Evolutionary conservation across 1,284 basidiomycete genomes (phyloP).

Genomic region (Erythrobasidium hasegawianum): DNA sequence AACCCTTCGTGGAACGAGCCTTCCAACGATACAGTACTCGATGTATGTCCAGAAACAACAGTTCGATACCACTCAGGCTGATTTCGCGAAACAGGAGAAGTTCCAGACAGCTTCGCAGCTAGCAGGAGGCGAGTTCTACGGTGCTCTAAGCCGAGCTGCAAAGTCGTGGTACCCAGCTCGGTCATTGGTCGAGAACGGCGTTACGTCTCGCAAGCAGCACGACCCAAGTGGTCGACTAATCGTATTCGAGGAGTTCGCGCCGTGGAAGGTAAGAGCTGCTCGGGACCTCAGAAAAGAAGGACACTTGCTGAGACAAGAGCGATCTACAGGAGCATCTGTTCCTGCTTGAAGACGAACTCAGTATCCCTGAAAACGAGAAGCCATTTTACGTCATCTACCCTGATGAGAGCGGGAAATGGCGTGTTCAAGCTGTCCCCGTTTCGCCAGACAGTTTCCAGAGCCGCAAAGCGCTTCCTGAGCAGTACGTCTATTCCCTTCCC

Average conservation of each 20-base stretch:
- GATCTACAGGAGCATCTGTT: constrained; percentile 80
- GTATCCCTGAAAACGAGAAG: constrained; percentile 54
- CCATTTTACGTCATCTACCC: constrained; percentile 87
- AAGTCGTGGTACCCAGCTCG: constrained; percentile 90
- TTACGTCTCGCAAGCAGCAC: constrained; percentile 61
- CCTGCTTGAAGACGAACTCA: constrained; percentile 65
- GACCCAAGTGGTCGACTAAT: constrained; percentile 74
- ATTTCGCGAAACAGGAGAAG: constrained; percentile 56
- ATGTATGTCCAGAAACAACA: constrained; percentile 62
- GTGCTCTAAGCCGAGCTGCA: constrained; percentile 73
- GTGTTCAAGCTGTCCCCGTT: constrained; percentile 86
- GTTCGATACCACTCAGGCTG: background rate
- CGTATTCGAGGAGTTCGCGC: constrained; percentile 72
- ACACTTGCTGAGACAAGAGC: background rate
- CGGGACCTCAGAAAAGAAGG: background rate
- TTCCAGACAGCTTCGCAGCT: constrained; percentile 77
- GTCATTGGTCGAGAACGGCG: constrained; percentile 67
- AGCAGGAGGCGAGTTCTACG: constrained; percentile 82
- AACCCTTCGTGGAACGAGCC: constrained; percentile 91
- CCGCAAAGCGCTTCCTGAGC: constrained; percentile 85
- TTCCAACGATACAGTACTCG: constrained; percentile 59
- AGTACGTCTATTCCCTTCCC: constrained; percentile 31
- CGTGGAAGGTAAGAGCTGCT: constrained; percentile 83
- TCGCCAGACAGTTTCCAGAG: constrained; percentile 80
- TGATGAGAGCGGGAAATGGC: constrained; percentile 79